Base-by-base conservation (phyloP, 2,329 filamentous ascomycete species). In the Trichocomaceae sp. region DNA sequence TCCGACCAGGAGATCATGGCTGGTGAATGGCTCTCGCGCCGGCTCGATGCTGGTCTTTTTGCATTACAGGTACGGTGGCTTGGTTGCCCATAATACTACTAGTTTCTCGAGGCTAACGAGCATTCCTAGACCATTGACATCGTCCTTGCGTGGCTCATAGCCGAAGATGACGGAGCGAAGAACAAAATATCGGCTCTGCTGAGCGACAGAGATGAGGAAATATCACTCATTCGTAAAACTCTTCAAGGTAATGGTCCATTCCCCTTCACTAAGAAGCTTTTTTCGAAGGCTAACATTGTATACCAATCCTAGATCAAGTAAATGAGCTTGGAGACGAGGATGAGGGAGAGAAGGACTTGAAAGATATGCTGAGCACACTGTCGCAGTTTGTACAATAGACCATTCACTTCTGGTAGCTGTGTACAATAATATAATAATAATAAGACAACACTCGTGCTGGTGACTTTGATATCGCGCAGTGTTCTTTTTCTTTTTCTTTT, bases 121-220 rank as follows among this genome's bases (percentile, higher is more conserved):
- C 13, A 9, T 53, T 53, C n/a, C 47, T 60, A 72, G 74, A 87
- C 83, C 2, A 82, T 93, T 46, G 92, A 97, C 73, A 80, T 90
- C 0, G 83, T 93, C 29, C 72, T 99, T 29, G 88, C 91, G 12
- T 99, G 93, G 93, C 78, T 97, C 31, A 80, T 90, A 7, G 93
- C 91, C 0, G 93, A 99, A 72, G 93, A 99, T 64, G 78, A 78
- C 33, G 90, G 88, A 0, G 88, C 89, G 1, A 82, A 79, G 62
- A 77, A 73, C 54, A 86, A 79, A 63, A 83, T 96, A 31, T 71
- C 77, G 49, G 72, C 77, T 20, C 71, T 87, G 3, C 72, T 96
- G 41, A 82, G 79, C 0, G 85, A 89, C 57, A 78, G 80, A 19
- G 87, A 87, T 61, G 85, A 89, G 65, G 75, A 77, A 7, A 66